These are phyloP conservation scores for Vicia faba DNA, from an alignment of 306 rosid species.

Conservation along the genomic window DNA sequence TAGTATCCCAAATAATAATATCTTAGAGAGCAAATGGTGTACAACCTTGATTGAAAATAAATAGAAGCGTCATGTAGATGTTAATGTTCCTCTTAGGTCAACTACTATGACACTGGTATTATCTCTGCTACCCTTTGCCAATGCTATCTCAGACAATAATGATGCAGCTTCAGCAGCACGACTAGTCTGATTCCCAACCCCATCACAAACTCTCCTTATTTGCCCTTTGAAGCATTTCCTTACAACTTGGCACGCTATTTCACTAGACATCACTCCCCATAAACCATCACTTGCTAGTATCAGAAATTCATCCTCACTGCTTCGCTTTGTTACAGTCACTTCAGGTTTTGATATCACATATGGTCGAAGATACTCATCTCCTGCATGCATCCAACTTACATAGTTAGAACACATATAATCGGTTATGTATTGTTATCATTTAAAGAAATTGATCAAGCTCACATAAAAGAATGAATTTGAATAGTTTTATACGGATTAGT, in stretches of 20 bases:
- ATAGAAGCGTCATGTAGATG: constrained; percentile 22
- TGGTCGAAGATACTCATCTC: constrained; percentile 80
- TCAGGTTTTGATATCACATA: constrained; percentile 84
- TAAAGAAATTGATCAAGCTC: background rate
- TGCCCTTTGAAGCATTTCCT: constrained; percentile 59
- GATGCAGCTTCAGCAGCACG: constrained; percentile 69
- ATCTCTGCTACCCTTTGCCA: constrained; percentile 82
- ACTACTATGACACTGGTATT: constrained; percentile 85
- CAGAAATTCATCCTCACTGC: constrained; percentile 68
- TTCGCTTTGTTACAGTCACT: constrained; percentile 73
- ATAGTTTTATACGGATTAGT: background rate
- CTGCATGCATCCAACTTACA: constrained; percentile 46
- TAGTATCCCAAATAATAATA: no score
- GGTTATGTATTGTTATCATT: background rate
- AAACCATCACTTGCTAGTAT: constrained; percentile 87
- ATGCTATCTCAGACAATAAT: constrained; percentile 62
- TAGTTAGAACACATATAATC: background rate
- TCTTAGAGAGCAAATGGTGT: background rate
- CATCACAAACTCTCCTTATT: constrained; percentile 35
- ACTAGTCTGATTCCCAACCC: constrained; percentile 35
- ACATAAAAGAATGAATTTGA: background rate
- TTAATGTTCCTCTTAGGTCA: constrained; percentile 52
- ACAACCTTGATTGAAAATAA: background rate
- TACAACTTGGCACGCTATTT: constrained; percentile 66
- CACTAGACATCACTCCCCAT: constrained; percentile 79